Evolutionary conservation across 192 early-diverging fungal species (phyloP).

Genomic region (Backusella westeae): DNA sequence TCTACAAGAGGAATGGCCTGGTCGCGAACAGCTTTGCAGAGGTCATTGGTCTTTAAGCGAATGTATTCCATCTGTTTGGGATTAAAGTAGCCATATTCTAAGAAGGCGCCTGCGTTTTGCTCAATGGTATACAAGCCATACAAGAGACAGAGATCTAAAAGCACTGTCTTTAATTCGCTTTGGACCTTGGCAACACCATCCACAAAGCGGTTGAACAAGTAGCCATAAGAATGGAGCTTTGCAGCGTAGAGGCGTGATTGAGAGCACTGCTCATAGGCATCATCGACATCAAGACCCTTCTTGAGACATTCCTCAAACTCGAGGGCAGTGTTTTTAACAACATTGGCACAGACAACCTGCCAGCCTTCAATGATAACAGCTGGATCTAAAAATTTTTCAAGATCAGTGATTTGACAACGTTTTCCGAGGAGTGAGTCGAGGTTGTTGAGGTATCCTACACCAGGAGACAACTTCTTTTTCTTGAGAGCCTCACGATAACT

Average conservation of each 20-base stretch:
- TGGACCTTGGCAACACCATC: slow-evolving; percentile 70
- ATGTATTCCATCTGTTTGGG: slow-evolving; percentile 70
- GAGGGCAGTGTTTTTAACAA: slow-evolving; percentile 76
- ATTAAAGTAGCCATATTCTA: slow-evolving; percentile 82
- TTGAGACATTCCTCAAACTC: slow-evolving; percentile 70
- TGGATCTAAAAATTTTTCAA: slow-evolving; percentile 51
- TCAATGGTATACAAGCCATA: slow-evolving; percentile 83
- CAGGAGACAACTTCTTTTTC: slow-evolving; percentile 73
- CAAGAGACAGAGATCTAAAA: slow-evolving; percentile 72
- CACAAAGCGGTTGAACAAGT: slow-evolving; percentile 82
- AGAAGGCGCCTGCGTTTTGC: slow-evolving; percentile 81
- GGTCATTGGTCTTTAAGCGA: slow-evolving; percentile 57
- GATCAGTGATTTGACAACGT: slow-evolving; percentile 45
- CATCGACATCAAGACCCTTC: slow-evolving; percentile 69
- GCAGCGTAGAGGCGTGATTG: slow-evolving; percentile 79
- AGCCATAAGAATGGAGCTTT: slow-evolving; percentile 83
- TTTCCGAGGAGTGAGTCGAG: slow-evolving; percentile 47
- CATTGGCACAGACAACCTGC: slow-evolving; percentile 78
- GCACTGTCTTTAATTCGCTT: slow-evolving; percentile 54
- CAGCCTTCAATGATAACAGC: slow-evolving; percentile 73
- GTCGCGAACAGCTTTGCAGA: slow-evolving; percentile 70
- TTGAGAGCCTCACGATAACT: slow-evolving; percentile 66
- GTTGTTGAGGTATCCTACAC: slow-evolving; percentile 72
- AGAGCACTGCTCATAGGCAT: slow-evolving; percentile 88
- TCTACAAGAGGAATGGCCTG: slow-evolving; percentile 85